Conservation (phyloP, 179 eudicot species). For the Amaranthus tricolor region DNA sequence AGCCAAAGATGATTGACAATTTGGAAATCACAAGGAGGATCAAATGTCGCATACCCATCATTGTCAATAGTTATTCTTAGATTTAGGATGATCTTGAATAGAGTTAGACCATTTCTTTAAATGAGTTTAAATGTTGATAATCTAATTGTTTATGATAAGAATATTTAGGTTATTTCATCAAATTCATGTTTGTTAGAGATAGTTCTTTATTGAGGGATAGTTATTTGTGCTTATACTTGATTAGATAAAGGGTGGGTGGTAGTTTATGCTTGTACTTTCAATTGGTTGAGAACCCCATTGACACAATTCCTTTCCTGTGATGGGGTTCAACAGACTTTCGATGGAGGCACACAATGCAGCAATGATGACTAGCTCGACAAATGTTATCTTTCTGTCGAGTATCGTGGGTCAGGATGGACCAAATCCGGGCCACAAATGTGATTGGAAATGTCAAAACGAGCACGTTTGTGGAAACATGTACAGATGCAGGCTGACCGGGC, state of each 20-base stretch:
- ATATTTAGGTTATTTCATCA: not conserved
- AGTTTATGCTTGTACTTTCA: not conserved
- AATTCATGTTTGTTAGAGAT: too few relatives aligned
- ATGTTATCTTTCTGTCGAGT: constrained; percentile 81
- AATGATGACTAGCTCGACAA: constrained; percentile 60
- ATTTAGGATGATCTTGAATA: not conserved
- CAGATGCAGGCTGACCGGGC: constrained; percentile 82
- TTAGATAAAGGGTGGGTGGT: constrained; percentile 11
- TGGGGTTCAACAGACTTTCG: constrained; percentile 56
- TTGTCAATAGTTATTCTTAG: not conserved
- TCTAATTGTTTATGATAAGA: not conserved
- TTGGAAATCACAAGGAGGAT: not conserved
- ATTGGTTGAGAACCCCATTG: constrained; percentile 21
- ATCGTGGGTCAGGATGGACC: constrained; percentile 84
- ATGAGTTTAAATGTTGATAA: not conserved
- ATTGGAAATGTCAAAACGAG: constrained; percentile 89
- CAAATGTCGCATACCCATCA: not conserved
- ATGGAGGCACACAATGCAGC: constrained; percentile 85
- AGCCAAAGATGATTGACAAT: not conserved
- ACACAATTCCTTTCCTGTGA: constrained; percentile 33
- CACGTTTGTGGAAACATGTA: constrained; percentile 89
- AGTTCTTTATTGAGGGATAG: not conserved
- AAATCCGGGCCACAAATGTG: constrained; percentile 81
- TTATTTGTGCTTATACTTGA: not conserved
- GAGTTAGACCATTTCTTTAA: not conserved